Conservation (phyloP, 1,284 basidiomycete genomes). For the Leccinum pallidistipes region DNA sequence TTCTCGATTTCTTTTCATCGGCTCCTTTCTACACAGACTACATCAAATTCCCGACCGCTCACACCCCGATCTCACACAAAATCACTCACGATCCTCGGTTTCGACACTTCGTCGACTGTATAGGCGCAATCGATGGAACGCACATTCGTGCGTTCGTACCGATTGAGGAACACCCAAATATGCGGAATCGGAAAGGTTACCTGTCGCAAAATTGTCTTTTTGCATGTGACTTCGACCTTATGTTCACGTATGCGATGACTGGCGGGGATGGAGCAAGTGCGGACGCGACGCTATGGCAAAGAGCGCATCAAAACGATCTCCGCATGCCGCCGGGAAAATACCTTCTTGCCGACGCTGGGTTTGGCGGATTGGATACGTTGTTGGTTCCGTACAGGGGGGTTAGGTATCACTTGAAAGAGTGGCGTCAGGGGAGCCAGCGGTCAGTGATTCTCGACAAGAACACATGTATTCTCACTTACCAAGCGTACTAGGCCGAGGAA, state of each 20-base stretch:
- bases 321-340: neutral
- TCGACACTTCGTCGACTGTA: neutral
- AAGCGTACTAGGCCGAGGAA: constrained; percentile 8
- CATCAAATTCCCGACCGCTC: neutral
- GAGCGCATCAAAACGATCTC: neutral
- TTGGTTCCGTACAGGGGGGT: neutral
- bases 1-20: neutral
- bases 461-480: neutral
- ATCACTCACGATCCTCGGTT: too few species aligned
- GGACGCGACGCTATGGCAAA: constrained; percentile 1
- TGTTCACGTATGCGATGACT: constrained; percentile 1
- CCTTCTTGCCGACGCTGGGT: neutral
- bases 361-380: neutral
- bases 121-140: neutral
- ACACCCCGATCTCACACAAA: too few species aligned
- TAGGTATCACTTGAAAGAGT: neutral
- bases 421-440: neutral
- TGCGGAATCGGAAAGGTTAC: neutral
- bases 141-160: neutral
- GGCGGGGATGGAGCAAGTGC: neutral
- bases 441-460: neutral
- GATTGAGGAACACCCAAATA: neutral
- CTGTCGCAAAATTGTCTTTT: constrained; percentile 6
- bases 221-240: constrained; percentile 2
- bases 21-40: neutral